Conservation (phyloP, 2,329 filamentous ascomycete species). For the Passalora sequoiae region DNA sequence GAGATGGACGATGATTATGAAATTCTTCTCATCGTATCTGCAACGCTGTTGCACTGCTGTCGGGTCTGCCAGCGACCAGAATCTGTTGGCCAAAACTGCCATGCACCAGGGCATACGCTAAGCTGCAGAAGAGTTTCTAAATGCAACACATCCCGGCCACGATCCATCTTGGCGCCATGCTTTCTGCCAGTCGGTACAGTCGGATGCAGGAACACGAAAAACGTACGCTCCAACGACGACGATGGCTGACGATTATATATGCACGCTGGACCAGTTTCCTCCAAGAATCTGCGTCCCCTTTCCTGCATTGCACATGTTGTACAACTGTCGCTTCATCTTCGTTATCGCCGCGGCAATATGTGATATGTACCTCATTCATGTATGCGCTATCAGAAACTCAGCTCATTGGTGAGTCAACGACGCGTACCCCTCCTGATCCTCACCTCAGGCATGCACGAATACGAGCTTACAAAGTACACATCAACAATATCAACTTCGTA, state of each 20-base stretch:
- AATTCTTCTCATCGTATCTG: not conserved
- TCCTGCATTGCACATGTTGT: slow-evolving; percentile 7
- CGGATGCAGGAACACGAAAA: slow-evolving; percentile 2
- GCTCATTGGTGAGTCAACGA: not conserved
- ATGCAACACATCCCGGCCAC: slow-evolving; percentile 3
- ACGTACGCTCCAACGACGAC: not conserved
- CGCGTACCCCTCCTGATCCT: slow-evolving; percentile 1
- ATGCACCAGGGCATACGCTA: slow-evolving; percentile 4
- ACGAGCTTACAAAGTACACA: slow-evolving; percentile 6
- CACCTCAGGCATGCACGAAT: slow-evolving; percentile 2
- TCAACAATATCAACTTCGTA: too few species aligned
- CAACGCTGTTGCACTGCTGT: not conserved
- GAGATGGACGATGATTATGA: too few species aligned
- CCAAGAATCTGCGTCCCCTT: not conserved
- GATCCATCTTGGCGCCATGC: slow-evolving; percentile 6
- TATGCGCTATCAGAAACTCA: slow-evolving; percentile 4
- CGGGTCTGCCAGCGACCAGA: not conserved
- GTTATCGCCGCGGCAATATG: too few species aligned
- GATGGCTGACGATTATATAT: not conserved
- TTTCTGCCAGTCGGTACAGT: too few species aligned
- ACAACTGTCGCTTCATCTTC: slow-evolving; percentile 1
- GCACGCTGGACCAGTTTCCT: not conserved
- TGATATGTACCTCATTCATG: too few species aligned
- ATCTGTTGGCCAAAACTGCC: too few species aligned
- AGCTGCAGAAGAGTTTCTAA: slow-evolving; percentile 7